These are phyloP conservation scores for Talaromyces wortmannii DNA, from an alignment of 495 filamentous ascomycete genomes.

Conservation along the genomic window DNA sequence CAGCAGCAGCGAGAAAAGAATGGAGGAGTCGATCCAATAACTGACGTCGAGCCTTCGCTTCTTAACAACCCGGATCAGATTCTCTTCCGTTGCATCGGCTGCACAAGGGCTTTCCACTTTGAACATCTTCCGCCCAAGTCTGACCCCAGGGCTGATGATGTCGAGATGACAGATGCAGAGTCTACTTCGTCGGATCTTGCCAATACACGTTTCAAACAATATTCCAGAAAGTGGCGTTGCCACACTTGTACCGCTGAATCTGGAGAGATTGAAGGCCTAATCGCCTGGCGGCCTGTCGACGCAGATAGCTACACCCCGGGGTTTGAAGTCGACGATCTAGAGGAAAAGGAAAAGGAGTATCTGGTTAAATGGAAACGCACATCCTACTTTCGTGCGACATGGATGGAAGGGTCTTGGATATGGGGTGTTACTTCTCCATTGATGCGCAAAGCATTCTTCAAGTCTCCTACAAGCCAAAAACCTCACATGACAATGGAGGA, in stretches of 20 bases:
- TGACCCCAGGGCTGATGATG: constrained; percentile 26
- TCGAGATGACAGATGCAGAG: background rate
- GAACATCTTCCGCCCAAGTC: constrained; percentile 59
- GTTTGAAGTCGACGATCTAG: constrained; percentile 42
- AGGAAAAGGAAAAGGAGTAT: constrained; percentile 77
- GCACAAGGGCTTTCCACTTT: constrained; percentile 76
- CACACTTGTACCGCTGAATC: constrained; percentile 56
- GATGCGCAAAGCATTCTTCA: constrained; percentile 72
- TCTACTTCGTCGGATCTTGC: constrained; percentile 22
- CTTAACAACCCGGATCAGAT: constrained; percentile 72
- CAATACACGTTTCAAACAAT: constrained; percentile 50
- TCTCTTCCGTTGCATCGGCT: constrained; percentile 73
- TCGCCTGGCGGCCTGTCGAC: constrained; percentile 78
- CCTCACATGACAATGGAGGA: constrained; percentile 68
- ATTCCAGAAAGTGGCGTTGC: constrained; percentile 65
- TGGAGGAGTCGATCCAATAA: constrained; percentile 68
- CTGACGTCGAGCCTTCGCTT: constrained; percentile 47
- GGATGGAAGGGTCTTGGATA: constrained; percentile 88
- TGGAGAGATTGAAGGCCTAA: constrained; percentile 59
- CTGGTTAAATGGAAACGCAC: constrained; percentile 77
- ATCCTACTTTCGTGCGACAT: constrained; percentile 72
- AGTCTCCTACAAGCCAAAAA: constrained; percentile 51
- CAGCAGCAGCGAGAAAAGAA: constrained; percentile 75
- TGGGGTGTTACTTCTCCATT: constrained; percentile 57
- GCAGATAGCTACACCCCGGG: constrained; percentile 27